phyloP scores from a whole-genome alignment of 2,329 filamentous ascomycete genomes.

The Macroventuria anomochaeta region DNA sequence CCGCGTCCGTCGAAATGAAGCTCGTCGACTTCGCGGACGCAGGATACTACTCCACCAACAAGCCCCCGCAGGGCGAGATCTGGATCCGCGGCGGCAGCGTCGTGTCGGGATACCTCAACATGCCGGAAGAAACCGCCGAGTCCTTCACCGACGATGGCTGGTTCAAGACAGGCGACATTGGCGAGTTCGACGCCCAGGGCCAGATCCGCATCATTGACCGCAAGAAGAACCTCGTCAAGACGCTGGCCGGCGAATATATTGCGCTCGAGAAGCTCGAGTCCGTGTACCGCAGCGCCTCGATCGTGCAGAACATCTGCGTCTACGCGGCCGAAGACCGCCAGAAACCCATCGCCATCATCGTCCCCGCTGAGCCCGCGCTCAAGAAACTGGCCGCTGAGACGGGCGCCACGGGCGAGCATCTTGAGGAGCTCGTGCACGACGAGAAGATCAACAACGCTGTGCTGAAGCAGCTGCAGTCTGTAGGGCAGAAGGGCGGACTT shows the following conservation, averaged over 20 bases:
- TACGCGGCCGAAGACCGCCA: constrained; percentile 77
- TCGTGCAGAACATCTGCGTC: constrained; percentile 86
- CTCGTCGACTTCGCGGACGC: constrained; percentile 88
- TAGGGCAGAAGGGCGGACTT: constrained; percentile 71
- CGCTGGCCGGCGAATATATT: constrained; percentile 93
- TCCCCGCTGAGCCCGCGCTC: constrained; percentile 62
- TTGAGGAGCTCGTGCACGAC: constrained; percentile 73
- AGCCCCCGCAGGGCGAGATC: constrained; percentile 88
- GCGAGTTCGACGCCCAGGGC: constrained; percentile 81
- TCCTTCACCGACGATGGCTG: constrained; percentile 83
- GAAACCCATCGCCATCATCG: constrained; percentile 84
- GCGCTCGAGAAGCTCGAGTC: constrained; percentile 94
- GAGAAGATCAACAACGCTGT: constrained; percentile 68
- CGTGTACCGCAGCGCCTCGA: constrained; percentile 79
- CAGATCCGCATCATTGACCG: constrained; percentile 90
- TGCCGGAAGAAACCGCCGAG: constrained; percentile 81
- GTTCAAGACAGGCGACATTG: constrained; percentile 98
- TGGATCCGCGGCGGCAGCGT: constrained; percentile 82
- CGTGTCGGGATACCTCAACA: constrained; percentile 79
- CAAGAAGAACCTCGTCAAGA: constrained; percentile 98
- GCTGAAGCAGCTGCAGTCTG: constrained; percentile 72
- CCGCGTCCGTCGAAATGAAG: constrained; percentile 83
- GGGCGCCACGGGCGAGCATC: constrained; percentile 67
- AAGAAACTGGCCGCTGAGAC: constrained; percentile 62
- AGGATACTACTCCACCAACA: constrained; percentile 78